These are phyloP conservation scores for Nigrospora sphaerica DNA, from an alignment of 2,329 filamentous ascomycete genomes.

Conservation along the genomic window DNA sequence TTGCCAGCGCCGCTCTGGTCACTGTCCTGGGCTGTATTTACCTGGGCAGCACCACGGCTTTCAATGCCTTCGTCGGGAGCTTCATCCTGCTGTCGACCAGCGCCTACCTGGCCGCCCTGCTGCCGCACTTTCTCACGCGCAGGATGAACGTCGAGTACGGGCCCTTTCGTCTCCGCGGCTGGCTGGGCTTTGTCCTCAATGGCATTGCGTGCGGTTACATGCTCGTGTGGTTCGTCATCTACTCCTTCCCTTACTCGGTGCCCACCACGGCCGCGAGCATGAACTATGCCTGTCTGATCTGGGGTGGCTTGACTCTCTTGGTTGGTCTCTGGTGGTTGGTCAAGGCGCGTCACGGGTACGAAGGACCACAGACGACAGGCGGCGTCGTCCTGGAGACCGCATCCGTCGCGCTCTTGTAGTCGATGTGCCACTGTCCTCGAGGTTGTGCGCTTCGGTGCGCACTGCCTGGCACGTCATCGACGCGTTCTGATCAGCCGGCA, in stretches of 20 bases:
- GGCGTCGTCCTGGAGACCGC: neutral
- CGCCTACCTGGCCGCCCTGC: conserved; percentile 57
- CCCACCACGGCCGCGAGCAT: conserved; percentile 39
- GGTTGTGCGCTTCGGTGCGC: no score
- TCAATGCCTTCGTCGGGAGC: conserved; percentile 56
- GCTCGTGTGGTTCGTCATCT: conserved; percentile 54
- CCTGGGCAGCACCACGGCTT: conserved; percentile 58
- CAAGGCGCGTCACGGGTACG: conserved; percentile 1
- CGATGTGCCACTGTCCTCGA: no score
- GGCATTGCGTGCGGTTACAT: conserved; percentile 50
- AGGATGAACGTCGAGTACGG: conserved; percentile 43
- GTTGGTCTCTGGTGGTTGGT: conserved; percentile 33
- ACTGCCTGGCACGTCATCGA: no score
- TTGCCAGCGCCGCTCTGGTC: conserved; percentile 31
- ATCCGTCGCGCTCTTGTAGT: no score
- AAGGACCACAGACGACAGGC: conserved; percentile 1
- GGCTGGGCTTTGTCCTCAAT: conserved; percentile 42
- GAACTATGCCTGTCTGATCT: conserved; percentile 44
- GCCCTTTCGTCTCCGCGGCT: conserved; percentile 47
- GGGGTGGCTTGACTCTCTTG: conserved; percentile 31
- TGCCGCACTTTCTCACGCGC: conserved; percentile 45
- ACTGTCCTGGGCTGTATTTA: conserved; percentile 58
- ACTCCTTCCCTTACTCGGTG: conserved; percentile 47
- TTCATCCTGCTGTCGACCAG: conserved; percentile 22
- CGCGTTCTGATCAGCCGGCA: no score